phyloP scores from a whole-genome alignment of 805 yeast species.

The Wickerhamomyces ciferrii region DNA sequence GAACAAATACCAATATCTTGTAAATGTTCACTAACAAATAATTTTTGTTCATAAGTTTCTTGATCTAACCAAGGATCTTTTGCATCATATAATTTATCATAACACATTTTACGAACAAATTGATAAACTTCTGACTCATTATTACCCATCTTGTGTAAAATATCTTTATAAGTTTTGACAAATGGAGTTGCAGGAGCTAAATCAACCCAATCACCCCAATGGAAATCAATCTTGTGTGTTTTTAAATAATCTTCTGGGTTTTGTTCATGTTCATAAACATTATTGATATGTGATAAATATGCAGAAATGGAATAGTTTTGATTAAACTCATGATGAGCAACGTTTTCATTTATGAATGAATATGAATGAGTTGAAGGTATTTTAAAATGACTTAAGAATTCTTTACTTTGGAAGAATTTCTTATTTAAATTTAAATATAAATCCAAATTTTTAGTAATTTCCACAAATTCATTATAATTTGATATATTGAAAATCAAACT shows the following conservation, averaged over 20 bases:
- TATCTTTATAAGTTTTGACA: slow-evolving; percentile 20
- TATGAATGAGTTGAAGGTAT: not conserved
- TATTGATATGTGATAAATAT: slow-evolving; percentile 5
- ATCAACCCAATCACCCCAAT: slow-evolving; percentile 31
- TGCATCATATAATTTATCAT: slow-evolving; percentile 1
- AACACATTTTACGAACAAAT: not conserved
- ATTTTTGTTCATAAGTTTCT: slow-evolving; percentile 6
- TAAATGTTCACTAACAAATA: slow-evolving; percentile 19
- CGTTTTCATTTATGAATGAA: not conserved
- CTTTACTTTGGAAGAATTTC: slow-evolving; percentile 14
- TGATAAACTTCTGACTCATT: not conserved
- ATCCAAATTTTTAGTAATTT: slow-evolving; percentile 12
- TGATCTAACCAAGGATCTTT: slow-evolving; percentile 20
- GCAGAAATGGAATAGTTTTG: slow-evolving; percentile 16
- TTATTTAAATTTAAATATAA: slow-evolving; percentile 14
- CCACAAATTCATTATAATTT: slow-evolving; percentile 16
- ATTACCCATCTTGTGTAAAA: not conserved
- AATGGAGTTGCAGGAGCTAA: slow-evolving; percentile 21
- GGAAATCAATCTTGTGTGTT: slow-evolving; percentile 12
- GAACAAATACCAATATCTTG: slow-evolving; percentile 23
- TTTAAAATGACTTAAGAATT: slow-evolving; percentile 15
- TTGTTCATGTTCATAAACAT: slow-evolving; percentile 6
- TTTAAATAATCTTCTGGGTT: slow-evolving; percentile 12
- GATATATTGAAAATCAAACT: slow-evolving; percentile 12
- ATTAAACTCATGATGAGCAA: slow-evolving; percentile 7